Conservation (phyloP, 805 yeast species). For the Wickerhamomyces kurtzmanii region DNA sequence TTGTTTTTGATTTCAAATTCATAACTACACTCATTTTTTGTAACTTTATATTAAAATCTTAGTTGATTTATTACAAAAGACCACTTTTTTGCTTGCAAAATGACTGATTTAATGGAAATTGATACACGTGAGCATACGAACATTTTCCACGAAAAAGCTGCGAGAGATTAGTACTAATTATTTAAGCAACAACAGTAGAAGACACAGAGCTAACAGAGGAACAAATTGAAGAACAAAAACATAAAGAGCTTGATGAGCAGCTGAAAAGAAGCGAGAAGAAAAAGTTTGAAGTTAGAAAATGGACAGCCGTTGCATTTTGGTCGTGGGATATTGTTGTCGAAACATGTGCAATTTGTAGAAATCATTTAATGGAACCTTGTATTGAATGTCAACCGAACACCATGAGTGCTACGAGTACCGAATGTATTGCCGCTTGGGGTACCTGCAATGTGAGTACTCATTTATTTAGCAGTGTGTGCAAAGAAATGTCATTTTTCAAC, state of each 20-base stretch:
- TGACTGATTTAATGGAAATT: slow-evolving; percentile 17
- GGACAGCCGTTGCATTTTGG: slow-evolving; percentile 99
- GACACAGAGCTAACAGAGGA: slow-evolving; percentile 1
- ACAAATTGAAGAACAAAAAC: slow-evolving; percentile 1
- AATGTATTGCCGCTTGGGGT: slow-evolving; percentile 97
- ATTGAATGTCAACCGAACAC: slow-evolving; percentile 90
- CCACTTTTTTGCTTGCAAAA: slow-evolving; percentile 1
- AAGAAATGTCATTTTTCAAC: too few species aligned
- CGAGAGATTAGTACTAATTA: background rate
- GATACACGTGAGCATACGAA: slow-evolving; percentile 11
- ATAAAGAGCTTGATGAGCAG: slow-evolving; percentile 4
- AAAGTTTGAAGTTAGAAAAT: slow-evolving; percentile 87
- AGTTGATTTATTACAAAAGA: too few species aligned
- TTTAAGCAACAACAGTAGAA: slow-evolving; percentile 1
- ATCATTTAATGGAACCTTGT: slow-evolving; percentile 97
- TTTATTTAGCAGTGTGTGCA: background rate
- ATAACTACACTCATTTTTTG: too few species aligned
- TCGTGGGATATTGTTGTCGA: slow-evolving; percentile 97
- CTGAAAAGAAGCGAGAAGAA: slow-evolving; percentile 35
- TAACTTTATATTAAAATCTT: too few species aligned
- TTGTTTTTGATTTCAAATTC: too few species aligned
- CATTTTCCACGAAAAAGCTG: background rate
- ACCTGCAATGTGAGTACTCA: slow-evolving; percentile 49
- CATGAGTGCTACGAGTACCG: slow-evolving; percentile 49
- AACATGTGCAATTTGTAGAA: slow-evolving; percentile 96